phyloP scores from a whole-genome alignment of 257 asterid species.

The Anisodus acutangulus region DNA sequence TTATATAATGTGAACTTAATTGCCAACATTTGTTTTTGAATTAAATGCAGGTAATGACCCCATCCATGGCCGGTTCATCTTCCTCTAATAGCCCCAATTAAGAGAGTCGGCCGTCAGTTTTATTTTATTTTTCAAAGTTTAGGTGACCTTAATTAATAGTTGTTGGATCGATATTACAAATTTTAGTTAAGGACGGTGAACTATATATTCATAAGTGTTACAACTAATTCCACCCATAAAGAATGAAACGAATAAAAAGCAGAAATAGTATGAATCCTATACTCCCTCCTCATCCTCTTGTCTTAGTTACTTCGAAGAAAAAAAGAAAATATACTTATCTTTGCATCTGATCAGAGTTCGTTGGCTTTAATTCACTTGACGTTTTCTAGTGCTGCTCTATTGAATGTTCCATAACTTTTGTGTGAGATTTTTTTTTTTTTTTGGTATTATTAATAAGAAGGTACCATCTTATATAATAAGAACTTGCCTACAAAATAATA shows the following conservation, averaged over 20 bases:
- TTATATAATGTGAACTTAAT: no score
- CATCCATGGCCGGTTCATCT: neutral
- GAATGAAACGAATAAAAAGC: neutral
- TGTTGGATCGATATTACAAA: neutral
- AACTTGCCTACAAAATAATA: neutral
- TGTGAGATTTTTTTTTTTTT: neutral
- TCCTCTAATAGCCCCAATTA: neutral
- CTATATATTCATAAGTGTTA: neutral
- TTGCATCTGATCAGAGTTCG: neutral
- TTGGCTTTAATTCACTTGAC: neutral
- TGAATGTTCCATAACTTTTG: neutral
- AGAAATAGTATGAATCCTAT: neutral
- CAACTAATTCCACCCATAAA: slow-evolving; percentile 27
- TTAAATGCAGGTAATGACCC: neutral
- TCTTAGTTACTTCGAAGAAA: neutral
- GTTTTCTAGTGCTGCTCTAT: neutral
- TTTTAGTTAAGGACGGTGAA: slow-evolving; percentile 25
- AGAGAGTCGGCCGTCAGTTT: neutral
- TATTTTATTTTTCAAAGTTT: neutral
- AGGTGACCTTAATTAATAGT: neutral
- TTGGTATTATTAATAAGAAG: no score
- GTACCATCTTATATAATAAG: neutral
- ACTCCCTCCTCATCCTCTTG: neutral
- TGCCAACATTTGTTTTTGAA: no score
- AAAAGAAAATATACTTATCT: neutral